Base-by-base conservation (phyloP, 2,329 filamentous ascomycete species). In the Exophiala sp. region DNA sequence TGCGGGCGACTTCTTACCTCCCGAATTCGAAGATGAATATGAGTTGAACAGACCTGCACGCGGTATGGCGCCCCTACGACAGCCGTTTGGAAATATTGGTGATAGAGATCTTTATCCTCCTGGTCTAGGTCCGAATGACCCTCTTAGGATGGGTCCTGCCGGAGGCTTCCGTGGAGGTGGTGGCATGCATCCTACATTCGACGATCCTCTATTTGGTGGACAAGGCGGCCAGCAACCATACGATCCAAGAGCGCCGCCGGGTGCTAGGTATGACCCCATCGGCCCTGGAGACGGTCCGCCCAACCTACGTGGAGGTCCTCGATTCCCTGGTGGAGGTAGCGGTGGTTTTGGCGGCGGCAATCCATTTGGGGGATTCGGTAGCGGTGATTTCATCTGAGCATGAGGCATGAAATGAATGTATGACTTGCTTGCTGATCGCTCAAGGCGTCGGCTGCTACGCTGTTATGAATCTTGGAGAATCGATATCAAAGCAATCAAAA, bases 131-230 rank as follows among this genome's bases (percentile, higher is more conserved):
- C 91, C 91, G 0, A 78, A 91, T 63, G 91, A 96, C 69, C 91
- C 92, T 10, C 72, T 96, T 2, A 76, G 88, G 32, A 82, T 89
- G 51, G 81, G 84, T 5, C 81, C 82, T 29, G 77, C 79, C 20
- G 78, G 81, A 44, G 79, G 82, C 0, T 70, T 84, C 4, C 81
- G 83, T 11, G 81, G 84, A 16, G 80, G 80, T 9, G 84, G 87
- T 10, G 94, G 94, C 1, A 99, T 99, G 94, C 89, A 96, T 71
- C 94, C 94, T 1, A 95, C 91, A 0, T 94, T 96, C 68, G 90
- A 96, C 64, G 91, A 97, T 66, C 90, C 89, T 5, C 71, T 96
- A 44, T 96, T 96, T 67, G 80, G 79, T 5, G 86, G 85, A 0
- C 71, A 78, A 76, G 74, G 68, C 5, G 70, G 76, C 2, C 71